phyloP scores from a whole-genome alignment of 2,329 filamentous ascomycete genomes.

The Neoscytalidium dimidiatum region DNA sequence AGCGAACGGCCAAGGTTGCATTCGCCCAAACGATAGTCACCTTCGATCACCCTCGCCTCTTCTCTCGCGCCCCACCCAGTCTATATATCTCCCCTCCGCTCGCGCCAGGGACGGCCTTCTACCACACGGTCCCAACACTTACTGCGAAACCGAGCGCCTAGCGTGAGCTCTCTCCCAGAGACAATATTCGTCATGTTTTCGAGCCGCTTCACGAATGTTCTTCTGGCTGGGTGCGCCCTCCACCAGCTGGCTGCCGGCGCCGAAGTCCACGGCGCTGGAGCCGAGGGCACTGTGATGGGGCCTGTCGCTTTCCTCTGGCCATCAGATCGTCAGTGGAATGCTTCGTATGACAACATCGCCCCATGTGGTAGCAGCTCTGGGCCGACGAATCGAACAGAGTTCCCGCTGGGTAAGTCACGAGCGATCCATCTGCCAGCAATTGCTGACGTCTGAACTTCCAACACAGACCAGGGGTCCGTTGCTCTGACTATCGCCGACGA shows the following conservation, averaged over 20 bases:
- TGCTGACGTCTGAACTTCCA: neutral
- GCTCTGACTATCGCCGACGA: constrained; percentile 60
- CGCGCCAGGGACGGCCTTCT: neutral
- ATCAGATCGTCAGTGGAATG: constrained; percentile 57
- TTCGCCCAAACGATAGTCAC: neutral
- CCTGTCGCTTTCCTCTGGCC: constrained; percentile 65
- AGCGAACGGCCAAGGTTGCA: neutral
- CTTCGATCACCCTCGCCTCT: neutral
- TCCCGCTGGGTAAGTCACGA: constrained; percentile 53
- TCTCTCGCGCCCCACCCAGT: neutral
- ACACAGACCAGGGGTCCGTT: constrained; percentile 55
- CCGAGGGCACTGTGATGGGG: constrained; percentile 47
- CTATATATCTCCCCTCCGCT: neutral
- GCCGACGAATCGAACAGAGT: constrained; percentile 55
- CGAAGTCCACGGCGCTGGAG: constrained; percentile 26
- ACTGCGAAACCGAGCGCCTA: neutral
- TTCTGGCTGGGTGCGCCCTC: constrained; percentile 2
- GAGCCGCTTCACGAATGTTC: neutral
- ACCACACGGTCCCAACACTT: neutral
- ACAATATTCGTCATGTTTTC: neutral
- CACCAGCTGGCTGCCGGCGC: neutral
- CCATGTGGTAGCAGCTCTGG: constrained; percentile 58
- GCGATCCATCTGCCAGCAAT: neutral
- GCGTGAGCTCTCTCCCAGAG: neutral
- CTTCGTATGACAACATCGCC: constrained; percentile 55